Conservation (phyloP, 192 early-diverging fungal species). For the Obelidium mucronatum region DNA sequence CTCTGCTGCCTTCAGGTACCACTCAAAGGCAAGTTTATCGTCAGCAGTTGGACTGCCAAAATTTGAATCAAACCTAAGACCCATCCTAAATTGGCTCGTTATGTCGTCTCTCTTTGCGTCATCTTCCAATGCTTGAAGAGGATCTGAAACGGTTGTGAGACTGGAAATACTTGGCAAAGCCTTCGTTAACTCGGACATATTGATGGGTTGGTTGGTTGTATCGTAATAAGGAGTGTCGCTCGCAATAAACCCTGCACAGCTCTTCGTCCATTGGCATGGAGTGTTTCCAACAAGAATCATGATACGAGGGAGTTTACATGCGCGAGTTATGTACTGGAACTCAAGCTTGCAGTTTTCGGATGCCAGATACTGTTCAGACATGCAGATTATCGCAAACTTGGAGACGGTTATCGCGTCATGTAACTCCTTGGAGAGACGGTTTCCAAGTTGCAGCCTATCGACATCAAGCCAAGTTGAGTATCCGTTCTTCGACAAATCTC, state of each 20-base stretch:
- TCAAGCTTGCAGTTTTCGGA: constrained; percentile 20
- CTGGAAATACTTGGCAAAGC: no score
- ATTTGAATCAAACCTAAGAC: not conserved
- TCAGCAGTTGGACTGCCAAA: not conserved
- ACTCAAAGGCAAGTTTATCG: not conserved
- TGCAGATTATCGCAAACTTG: constrained; percentile 3
- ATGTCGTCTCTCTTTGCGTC: not conserved
- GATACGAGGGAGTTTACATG: constrained; percentile 11
- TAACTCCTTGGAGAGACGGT: not conserved
- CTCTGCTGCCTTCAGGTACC: no score
- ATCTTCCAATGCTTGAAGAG: not conserved
- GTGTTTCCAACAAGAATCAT: constrained; percentile 18
- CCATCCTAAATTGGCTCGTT: not conserved
- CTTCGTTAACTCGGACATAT: not conserved
- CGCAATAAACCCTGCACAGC: not conserved
- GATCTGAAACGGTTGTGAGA: not conserved
- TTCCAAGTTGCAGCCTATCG: constrained; percentile 5
- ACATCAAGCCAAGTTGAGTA: constrained; percentile 30
- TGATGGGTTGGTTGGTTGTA: not conserved
- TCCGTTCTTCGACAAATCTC: not conserved
- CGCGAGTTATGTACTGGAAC: constrained; percentile 7
- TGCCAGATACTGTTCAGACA: constrained; percentile 16
- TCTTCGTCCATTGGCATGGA: not conserved
- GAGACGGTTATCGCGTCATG: not conserved
- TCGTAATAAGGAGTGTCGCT: not conserved